Percentiles rank a stretch among this genome's conserved stretches.
Conservation (phyloP, 176 grass and related monocot genomes). For the Puya raimondii region DNA sequence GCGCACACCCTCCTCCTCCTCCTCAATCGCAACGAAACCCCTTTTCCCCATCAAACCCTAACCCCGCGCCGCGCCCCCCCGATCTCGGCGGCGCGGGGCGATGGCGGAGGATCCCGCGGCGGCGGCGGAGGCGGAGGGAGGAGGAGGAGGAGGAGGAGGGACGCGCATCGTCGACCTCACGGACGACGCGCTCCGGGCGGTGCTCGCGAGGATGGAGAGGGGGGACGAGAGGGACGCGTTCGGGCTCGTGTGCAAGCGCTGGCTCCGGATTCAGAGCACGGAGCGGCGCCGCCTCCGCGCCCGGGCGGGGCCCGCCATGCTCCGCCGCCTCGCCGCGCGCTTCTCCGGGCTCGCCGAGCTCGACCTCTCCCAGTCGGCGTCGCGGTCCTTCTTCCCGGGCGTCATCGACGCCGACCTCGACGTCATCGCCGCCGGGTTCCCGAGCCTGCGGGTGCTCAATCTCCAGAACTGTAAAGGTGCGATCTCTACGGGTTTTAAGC, state of each 20-base stretch:
- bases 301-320: constrained; percentile 61
- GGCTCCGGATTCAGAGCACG: constrained; percentile 76
- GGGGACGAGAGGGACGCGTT: constrained; percentile 65
- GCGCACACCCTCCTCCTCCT: too few species aligned
- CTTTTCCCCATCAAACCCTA: too few species aligned
- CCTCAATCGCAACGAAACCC: too few species aligned
- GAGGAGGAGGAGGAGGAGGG: constrained; percentile 10
- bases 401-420: constrained; percentile 53
- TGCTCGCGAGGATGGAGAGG: constrained; percentile 39
- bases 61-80: too few species aligned
- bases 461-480: constrained; percentile 67
- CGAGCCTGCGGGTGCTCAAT: constrained; percentile 36
- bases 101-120: too few species aligned
- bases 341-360: constrained; percentile 41
- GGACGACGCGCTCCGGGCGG: constrained; percentile 62
- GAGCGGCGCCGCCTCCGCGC: constrained; percentile 52
- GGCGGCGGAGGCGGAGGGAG: not conserved
- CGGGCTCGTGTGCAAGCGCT: constrained; percentile 74
- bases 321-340: constrained; percentile 49
- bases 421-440: constrained; percentile 30
- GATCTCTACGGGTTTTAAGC: not conserved
- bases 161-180: constrained; percentile 64
- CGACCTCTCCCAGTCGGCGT: constrained; percentile 45
- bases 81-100: too few species aligned
- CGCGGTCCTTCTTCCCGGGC: constrained; percentile 63